Percentiles rank a stretch among this genome's conserved stretches.
phyloP scores from a whole-genome alignment of 495 filamentous ascomycete genomes.

The Penicillium diatomitis region DNA sequence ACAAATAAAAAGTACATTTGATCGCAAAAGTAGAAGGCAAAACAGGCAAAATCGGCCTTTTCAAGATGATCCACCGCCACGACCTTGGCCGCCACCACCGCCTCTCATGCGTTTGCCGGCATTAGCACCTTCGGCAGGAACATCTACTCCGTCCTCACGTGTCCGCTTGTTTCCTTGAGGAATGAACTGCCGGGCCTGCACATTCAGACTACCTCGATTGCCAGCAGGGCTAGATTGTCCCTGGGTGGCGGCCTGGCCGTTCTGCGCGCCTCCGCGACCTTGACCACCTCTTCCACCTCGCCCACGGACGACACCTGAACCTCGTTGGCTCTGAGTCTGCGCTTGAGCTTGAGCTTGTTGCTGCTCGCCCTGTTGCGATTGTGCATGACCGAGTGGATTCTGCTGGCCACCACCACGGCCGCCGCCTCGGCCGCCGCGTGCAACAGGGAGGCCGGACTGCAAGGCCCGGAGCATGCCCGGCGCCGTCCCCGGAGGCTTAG shows the following conservation, averaged over 20 bases:
- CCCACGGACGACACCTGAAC: conserved; percentile 36
- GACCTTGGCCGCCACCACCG: conserved; percentile 30
- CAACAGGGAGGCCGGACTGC: conserved; percentile 43
- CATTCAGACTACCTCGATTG: conserved; percentile 37
- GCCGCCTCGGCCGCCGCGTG: conserved; percentile 27
- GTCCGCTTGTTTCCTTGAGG: conserved; percentile 57
- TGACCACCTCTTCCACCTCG: conserved; percentile 33
- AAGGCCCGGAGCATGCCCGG: conserved; percentile 30
- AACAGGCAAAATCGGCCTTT: background rate
- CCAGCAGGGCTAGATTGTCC: conserved; percentile 15
- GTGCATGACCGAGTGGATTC: conserved; percentile 22
- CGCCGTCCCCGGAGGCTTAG: conserved; percentile 30
- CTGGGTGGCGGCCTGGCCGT: conserved; percentile 18
- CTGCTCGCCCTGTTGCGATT: conserved; percentile 14
- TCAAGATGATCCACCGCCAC: conserved; percentile 12
- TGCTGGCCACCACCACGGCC: conserved; percentile 25
- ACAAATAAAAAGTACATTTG: conserved; percentile 6
- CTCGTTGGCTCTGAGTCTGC: conserved; percentile 20
- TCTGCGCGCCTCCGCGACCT: conserved; percentile 40
- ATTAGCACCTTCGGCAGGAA: conserved; percentile 25
- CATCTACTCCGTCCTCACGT: conserved; percentile 51
- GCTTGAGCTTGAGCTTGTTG: conserved; percentile 17
- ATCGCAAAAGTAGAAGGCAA: background rate
- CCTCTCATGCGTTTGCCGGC: conserved; percentile 47
- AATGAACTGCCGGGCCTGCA: conserved; percentile 50